Conservation (phyloP, 805 yeast genomes). For the Kodamaea fukazawae region DNA sequence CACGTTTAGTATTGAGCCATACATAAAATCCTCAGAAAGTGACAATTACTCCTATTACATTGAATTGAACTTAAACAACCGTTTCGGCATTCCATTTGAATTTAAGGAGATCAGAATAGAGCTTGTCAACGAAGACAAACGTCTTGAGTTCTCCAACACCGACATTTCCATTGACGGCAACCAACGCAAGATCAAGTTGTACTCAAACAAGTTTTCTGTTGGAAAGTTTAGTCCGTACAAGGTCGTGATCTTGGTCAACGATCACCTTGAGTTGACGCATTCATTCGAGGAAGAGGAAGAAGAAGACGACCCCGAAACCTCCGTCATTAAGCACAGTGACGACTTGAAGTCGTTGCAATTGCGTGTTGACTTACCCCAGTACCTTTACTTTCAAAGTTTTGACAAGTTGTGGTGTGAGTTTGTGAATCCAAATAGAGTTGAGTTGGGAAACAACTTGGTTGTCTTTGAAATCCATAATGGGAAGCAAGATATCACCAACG, state of each 20-base stretch:
- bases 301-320: conserved; percentile 7
- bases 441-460: conserved; percentile 27
- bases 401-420: conserved; percentile 28
- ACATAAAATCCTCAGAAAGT: conserved; percentile 29
- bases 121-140: conserved; percentile 15
- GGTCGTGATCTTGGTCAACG: conserved; percentile 15
- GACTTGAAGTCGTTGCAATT: neutral
- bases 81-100: conserved; percentile 22
- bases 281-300: conserved; percentile 9
- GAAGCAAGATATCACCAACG: conserved; percentile 27
- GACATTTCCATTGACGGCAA: conserved; percentile 8
- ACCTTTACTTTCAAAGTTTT: conserved; percentile 16
- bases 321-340: conserved; percentile 8
- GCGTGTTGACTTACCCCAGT: neutral
- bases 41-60: conserved; percentile 27
- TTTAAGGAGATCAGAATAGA: conserved; percentile 21
- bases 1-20: conserved; percentile 32
- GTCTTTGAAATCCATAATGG: conserved; percentile 28
- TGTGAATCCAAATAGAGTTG: conserved; percentile 21
- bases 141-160: conserved; percentile 10
- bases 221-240: conserved; percentile 32
- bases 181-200: conserved; percentile 17
- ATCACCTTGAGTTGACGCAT: conserved; percentile 19
- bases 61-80: conserved; percentile 30
- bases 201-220: conserved; percentile 24